Percentiles rank a stretch among this genome's conserved stretches.
Conservation (phyloP, 2,329 filamentous ascomycete genomes). For the Alternaria brassicicola region DNA sequence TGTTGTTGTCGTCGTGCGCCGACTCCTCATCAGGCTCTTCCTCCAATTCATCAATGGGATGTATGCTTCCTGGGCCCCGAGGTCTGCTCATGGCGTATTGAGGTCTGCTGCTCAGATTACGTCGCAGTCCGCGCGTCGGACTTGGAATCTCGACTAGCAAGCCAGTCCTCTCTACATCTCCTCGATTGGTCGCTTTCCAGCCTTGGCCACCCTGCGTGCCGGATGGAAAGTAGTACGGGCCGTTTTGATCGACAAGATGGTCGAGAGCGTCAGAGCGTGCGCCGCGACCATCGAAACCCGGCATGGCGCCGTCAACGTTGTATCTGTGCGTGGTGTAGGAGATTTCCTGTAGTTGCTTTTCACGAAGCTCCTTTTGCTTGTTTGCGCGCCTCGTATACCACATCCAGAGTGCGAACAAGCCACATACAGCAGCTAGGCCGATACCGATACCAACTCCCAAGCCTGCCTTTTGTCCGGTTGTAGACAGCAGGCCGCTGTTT, state of each 20-base stretch:
- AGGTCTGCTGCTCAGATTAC: conserved; percentile 47
- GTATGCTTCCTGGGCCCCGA: conserved; percentile 61
- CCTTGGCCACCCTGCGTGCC: conserved; percentile 34
- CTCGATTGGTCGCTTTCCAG: conserved; percentile 38
- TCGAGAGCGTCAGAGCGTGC: conserved; percentile 51
- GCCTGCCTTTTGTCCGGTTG: conserved; percentile 54
- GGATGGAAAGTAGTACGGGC: conserved; percentile 37
- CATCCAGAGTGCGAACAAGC: conserved; percentile 53
- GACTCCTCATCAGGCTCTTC: conserved; percentile 54
- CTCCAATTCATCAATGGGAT: conserved; percentile 68
- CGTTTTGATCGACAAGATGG: conserved; percentile 32
- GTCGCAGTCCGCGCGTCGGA: conserved; percentile 55
- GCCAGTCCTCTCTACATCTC: conserved; percentile 54
- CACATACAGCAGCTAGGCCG: conserved; percentile 51
- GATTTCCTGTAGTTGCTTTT: conserved; percentile 61
- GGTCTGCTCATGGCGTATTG: conserved; percentile 57
- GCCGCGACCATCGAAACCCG: conserved; percentile 43
- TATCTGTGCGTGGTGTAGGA: conserved; percentile 58
- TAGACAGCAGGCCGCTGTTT: conserved; percentile 48
- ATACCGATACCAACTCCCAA: conserved; percentile 54
- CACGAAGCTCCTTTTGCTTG: conserved; percentile 53
- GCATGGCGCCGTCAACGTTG: conserved; percentile 46
- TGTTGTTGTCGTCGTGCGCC: conserved; percentile 22
- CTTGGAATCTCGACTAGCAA: conserved; percentile 56
- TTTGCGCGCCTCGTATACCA: conserved; percentile 54